Base-by-base conservation (phyloP, 129 eudicot genomes). In the Glebionis coronaria region DNA sequence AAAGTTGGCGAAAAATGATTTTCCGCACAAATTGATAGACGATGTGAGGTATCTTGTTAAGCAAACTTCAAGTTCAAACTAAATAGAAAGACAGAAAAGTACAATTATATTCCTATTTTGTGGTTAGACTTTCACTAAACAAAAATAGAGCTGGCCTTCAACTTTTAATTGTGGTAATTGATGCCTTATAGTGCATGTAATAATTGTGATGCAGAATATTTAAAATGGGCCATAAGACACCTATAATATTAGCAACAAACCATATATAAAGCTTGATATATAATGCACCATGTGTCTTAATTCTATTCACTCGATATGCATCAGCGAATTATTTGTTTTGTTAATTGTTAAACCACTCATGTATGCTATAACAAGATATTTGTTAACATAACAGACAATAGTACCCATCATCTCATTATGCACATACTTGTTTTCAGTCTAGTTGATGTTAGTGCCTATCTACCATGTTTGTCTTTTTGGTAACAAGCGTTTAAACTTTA, bases 271-370 rank as follows among this genome's bases (percentile, higher is more conserved):
- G 73, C 63, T 67, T 50, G 68, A 67, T 67, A 44, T 67, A 75
- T 75, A 67, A 61, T 19, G 79, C 58, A 74, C 57, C 61, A 75
- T 75, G 79, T 75, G 79, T 75, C 73, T 44, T 12, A 66, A 57
- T 57, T 66, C 46, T 58, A 57, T 61, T 74, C 79, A 75, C 55
- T 67, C 62, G 23, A 16, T 52, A 14, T 3, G 28, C 61, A 51
- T 72, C 53, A 7, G 10, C 49, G 13, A 66, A 55, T 25, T 55
- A 19, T 57, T 40, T 47, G 3, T 58, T 70, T 74, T 52, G 47
- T 63, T 62, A 42, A 53, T 51, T 53, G 64, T 62, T 16, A 52
- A 29, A 21, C 6, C 61, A 35, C 42, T 35, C 42, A 35, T 35
- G 42, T 35, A 35, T 35, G 4, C 4, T 13, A 44, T 19, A 11